A percentile compares a stretch with the other conserved stretches of the same genome.
phyloP scores from a whole-genome alignment of 2,329 filamentous ascomycete genomes.

The Phoma sp. region DNA sequence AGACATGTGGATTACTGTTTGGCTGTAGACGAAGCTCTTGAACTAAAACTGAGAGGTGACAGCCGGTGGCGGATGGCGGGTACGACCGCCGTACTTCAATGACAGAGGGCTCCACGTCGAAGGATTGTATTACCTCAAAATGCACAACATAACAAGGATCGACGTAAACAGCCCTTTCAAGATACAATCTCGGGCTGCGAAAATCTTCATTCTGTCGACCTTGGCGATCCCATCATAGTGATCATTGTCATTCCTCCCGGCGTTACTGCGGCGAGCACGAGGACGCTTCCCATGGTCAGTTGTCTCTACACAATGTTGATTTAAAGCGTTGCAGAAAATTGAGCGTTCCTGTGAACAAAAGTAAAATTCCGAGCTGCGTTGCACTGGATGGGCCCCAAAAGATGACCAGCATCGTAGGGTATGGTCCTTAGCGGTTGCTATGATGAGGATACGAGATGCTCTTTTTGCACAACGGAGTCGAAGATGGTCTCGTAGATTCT shows the following conservation, averaged over 20 bases:
- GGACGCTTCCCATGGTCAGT: neutral
- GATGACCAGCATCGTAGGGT: too few relatives aligned
- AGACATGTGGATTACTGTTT: conserved; percentile 7
- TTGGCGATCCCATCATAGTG: neutral
- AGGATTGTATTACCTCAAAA: neutral
- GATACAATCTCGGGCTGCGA: neutral
- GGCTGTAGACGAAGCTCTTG: conserved; percentile 1
- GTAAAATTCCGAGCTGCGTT: too few relatives aligned
- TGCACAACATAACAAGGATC: neutral
- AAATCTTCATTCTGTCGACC: neutral
- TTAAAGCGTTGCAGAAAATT: too few relatives aligned
- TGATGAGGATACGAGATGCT: too few relatives aligned
- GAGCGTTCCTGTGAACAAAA: too few relatives aligned
- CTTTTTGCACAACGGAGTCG: too few relatives aligned
- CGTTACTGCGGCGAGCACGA: conserved; percentile 7
- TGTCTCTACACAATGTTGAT: too few relatives aligned
- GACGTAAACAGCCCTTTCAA: neutral
- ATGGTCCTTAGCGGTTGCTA: too few relatives aligned
- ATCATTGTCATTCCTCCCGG: conserved; percentile 7
- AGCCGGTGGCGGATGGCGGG: conserved; percentile 4
- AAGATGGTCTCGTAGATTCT: too few relatives aligned
- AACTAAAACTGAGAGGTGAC: neutral
- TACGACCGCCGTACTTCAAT: conserved; percentile 3
- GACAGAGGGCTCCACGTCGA: neutral
- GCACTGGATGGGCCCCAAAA: too few relatives aligned